Base-by-base conservation (phyloP, 2,329 filamentous ascomycete genomes). In the Ceratocystis destructans region DNA sequence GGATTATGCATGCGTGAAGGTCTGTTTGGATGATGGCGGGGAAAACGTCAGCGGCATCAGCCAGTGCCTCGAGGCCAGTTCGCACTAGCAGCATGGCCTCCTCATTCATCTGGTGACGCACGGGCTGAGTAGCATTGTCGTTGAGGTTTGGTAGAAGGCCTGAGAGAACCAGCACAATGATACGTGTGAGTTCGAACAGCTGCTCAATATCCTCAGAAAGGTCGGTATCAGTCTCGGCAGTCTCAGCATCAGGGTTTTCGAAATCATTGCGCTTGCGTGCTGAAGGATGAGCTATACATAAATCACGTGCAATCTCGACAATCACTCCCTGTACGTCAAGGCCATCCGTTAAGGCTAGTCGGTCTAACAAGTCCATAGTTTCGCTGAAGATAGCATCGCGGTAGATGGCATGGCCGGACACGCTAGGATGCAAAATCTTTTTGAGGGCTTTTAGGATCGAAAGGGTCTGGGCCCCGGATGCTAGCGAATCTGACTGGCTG, bases 131-230 rank as follows among this genome's bases (percentile, higher is more conserved):
- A 12, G 33, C n/a, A 45, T 82, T 85, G 62, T 89, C 87, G 3
- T 84, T 84, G 3, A 95, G 79, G 68, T 93, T 95, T 3, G 95
- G 94, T 25, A 99, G 79, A 48, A 96, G 79, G 0, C 92, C 90
- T 0, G 91, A 88, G 33, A 99, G 80, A 1, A 97, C 93, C 7
- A 99, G 80, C 17, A 97, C 93, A 69, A 97, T 96, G 73, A 96
- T 96, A 69, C 94, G 85, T 0, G 94, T 99, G 61, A 99, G 80
- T 76, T 99, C 94, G 72, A 99, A 99, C 0, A 99, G 82, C 76
- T 99, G 94, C 73, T 99, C 94, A 69, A 99, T 96, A 73, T 99
- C 94, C 72, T 99, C 94, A 0, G 90, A 96, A 10, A 99, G 79
- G 73, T 94, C 88, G 17, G 87, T 86, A 69, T 83, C 80, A 69